Conservation (phyloP, 805 yeast species). For the Metschnikowia gelsemii region DNA sequence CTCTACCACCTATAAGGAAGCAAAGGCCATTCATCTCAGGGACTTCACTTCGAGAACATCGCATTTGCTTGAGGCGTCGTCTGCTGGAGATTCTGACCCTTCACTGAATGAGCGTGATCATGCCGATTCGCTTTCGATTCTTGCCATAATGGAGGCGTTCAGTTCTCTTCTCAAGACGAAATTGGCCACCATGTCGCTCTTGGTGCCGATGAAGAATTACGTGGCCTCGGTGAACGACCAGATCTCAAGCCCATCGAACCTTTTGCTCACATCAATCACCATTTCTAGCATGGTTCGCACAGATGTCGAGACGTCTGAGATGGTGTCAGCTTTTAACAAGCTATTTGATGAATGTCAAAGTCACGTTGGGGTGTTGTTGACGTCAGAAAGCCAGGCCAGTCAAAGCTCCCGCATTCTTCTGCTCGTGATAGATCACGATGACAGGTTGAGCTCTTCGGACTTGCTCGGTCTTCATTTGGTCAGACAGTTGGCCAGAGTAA, state of each 20-base stretch:
- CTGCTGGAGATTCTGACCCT: constrained; percentile 26
- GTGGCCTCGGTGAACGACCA: constrained; percentile 34
- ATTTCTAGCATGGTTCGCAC: constrained; percentile 13
- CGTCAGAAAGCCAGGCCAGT: constrained; percentile 4
- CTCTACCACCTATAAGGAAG: constrained; percentile 24
- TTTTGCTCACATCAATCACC: constrained; percentile 27
- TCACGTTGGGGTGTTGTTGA: constrained; percentile 35
- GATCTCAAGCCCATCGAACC: constrained; percentile 26
- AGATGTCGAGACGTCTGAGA: constrained; percentile 16
- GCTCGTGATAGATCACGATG: constrained; percentile 33
- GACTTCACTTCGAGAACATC: constrained; percentile 67
- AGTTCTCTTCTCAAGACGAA: constrained; percentile 32
- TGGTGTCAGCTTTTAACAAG: constrained; percentile 24
- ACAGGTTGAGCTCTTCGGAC: constrained; percentile 35
- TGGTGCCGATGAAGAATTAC: constrained; percentile 33
- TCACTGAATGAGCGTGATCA: constrained; percentile 26
- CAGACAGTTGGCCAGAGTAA: constrained; percentile 20
- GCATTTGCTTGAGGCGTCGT: constrained; percentile 65
- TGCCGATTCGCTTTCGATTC: constrained; percentile 32
- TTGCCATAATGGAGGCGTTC: constrained; percentile 36
- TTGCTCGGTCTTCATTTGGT: constrained; percentile 32
- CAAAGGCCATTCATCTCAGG: constrained; percentile 56
- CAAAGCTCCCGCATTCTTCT: constrained; percentile 22
- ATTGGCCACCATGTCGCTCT: constrained; percentile 30
- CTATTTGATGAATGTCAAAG: constrained; percentile 28